Evolutionary conservation across 2,329 filamentous ascomycete species (phyloP), one percentile per base, ranked within the genome.

Genomic region (Thielaviopsis populi): DNA sequence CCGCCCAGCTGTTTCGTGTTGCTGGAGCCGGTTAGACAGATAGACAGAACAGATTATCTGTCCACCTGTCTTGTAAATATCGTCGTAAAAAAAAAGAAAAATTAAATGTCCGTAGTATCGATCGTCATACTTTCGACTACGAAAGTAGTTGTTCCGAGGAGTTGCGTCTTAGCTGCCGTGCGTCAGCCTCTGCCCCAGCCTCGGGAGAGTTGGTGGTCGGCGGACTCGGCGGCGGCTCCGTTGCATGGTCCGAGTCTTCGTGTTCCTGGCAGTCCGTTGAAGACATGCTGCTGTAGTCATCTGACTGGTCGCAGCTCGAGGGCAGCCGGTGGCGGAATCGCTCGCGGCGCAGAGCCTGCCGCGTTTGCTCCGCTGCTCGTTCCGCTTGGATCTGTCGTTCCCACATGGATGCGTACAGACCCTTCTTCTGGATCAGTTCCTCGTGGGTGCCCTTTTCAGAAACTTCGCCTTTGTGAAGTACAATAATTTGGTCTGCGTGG

Each of bases 381-480:
- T 91, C 87, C 1, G 88, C 88, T 66, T 86, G 82, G 67, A 88
- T 91, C 73, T 96, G 91, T 74, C 91, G 92, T 67, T 86, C 84
- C 91, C 91, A 96, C 84, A 96, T 91, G 66, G 85, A 85, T 11
- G 83, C 82, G 71, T 96, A 96, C 66, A 85, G 83, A 13, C 89
- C 89, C 37, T 83, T 83, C 59, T 81, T 76, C 1, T 79, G 78
- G 4, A 95, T 77, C 2, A 96, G 79, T 69, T 92, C 84, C 17
- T 87, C 81, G 71, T 96, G 91, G 0, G 85, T 91, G 17, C 90
- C 90, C 59, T 81, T 80, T 75, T 95, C 90, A 15, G 83, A 82
- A 61, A 95, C 86, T 56, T 81, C 79, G n/a, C 90, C 90, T 66
- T 84, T 83, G 67, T 87, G 84, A 37, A 91, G 78, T 54, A 95